Conservation (phyloP, 805 yeast species). For the Sugiyamaella smithiae region DNA sequence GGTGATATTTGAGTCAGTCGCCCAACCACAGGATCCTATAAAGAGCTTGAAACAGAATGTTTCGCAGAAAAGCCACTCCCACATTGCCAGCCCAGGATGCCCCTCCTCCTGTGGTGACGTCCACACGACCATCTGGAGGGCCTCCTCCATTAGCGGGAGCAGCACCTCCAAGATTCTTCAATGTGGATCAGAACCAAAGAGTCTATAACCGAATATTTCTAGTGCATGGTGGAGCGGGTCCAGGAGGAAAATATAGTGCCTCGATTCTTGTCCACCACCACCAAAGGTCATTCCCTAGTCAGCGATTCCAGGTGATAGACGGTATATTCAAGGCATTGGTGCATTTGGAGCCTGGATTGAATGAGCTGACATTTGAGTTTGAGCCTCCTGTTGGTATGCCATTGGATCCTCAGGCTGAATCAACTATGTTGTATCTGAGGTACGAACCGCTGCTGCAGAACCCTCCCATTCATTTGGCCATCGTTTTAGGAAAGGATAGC, state of each 20-base stretch:
- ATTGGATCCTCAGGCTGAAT: conserved; percentile 7
- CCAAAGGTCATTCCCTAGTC: conserved; percentile 57
- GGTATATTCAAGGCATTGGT: conserved; percentile 74
- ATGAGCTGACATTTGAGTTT: conserved; percentile 49
- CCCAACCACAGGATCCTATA: no score
- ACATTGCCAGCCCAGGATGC: conserved; percentile 3
- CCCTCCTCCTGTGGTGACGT: conserved; percentile 6
- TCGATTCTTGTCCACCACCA: conserved; percentile 45
- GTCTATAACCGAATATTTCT: conserved; percentile 34
- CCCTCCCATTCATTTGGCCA: conserved; percentile 78
- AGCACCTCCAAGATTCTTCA: conserved; percentile 26
- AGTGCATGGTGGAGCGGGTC: conserved; percentile 37
- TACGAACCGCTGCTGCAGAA: conserved; percentile 59
- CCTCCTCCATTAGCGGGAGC: background rate
- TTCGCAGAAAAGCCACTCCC: background rate
- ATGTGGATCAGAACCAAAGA: conserved; percentile 27
- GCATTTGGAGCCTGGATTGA: conserved; percentile 68
- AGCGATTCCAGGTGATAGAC: conserved; percentile 62
- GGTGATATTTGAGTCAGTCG: no score
- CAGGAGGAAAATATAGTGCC: conserved; percentile 32
- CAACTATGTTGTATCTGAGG: conserved; percentile 37
- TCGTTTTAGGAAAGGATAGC: conserved; percentile 75
- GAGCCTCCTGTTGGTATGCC: conserved; percentile 21
- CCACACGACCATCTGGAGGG: background rate
- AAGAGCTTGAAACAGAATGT: no score